Evolutionary conservation across 78 protist species (phyloP), one percentile per base, ranked within the genome.

Genomic region (Chrysochromulina parva): DNA sequence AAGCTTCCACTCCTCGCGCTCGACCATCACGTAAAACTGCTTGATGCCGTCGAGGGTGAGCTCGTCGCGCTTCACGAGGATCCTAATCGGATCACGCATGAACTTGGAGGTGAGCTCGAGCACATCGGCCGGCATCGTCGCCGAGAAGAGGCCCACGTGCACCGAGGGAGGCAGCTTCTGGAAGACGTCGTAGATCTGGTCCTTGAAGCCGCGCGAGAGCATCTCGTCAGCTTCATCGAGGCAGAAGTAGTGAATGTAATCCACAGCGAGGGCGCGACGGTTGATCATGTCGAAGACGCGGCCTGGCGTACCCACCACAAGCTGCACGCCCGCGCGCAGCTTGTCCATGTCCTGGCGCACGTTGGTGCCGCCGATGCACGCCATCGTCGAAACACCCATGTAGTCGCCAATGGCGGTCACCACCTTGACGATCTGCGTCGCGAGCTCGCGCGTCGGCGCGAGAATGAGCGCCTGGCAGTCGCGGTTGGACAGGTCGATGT

Each of bases 171-270:
- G 99, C 67, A 98, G 82, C 54, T 87, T n/a, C 86, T 95, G 96
- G 98, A 97, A 98, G 90, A 98, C 96, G 73, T 98, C 99, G 94
- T 97, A 97, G 94, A 99, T 97, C 62, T 99, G 99, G 82, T 98
- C 99, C 92, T 97, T 98, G 99, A 99, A 99, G 58, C 99, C 99
- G 71, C 93, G 96, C 26, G 98, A 95, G 57, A 99, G 98, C 99
- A 99, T 98, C 93, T 99, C 99, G 88, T 99, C 99, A 60, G 99
- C 99, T 91, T 99, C 99, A 86, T 99, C 99, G 60, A 99, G 96
- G 52, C 97, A 97, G 57, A 99, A 97, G 88, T 95, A 91, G 62
- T 81, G 90, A 85, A 99, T 88, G 88, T 66, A 13, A 17, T 92
- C 92, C 48, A 96, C 62, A 81, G 89, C 67, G 90, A 99, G 95